Evolutionary conservation across 148 eudicot species (phyloP), one percentile per base, ranked within the genome.

Genomic region (Camellia lanceoleosa): DNA sequence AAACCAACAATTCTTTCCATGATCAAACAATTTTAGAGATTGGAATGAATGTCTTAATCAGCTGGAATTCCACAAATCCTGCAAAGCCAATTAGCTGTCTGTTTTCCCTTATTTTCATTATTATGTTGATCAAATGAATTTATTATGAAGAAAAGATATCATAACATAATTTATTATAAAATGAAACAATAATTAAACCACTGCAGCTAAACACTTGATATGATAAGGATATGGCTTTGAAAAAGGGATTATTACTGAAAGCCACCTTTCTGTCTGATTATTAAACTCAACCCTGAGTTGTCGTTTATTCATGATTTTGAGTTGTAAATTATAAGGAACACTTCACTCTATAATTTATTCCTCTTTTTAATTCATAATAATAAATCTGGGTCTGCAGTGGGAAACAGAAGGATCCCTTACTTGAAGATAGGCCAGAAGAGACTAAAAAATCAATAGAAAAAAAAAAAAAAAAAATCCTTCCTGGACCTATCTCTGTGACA

Each of bases 81-180:
- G 72, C 72, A 51, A 30, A 49, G 74, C 58, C 74, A 38, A n/a
- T 49, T 18, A 71, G 73, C 73, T 43, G 8, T 58, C 76, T 16
- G 42, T 54, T 73, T 14, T 15, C 12, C 3, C 14, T 30, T 0
- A 30, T 30, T 30, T 30, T 30, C 38, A 30, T 30, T 30, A 30
- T 30, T 1, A 30, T 30, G 38, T 30, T 30, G 38, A 30, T 30
- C 38, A 30, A 30, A 30, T 30, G 38, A 30, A 30, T 30, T 30
- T 30, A 30, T 30, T 30, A 30, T 30, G 38, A 30, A 1, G 38
- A 30, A 30, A 30, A 30, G 1, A 30, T 30, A 30, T 30, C 38
- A 30, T 30, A 30, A 30, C 38, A 30, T 30, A 30, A 30, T 30
- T 30, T 68, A 68, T 13, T 68, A 11, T 1, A 41, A 41, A 66